Evolutionary conservation across 2,329 filamentous ascomycete species (phyloP), one percentile per base, ranked within the genome.

Genomic region (Thermothelomyces thermophilus): DNA sequence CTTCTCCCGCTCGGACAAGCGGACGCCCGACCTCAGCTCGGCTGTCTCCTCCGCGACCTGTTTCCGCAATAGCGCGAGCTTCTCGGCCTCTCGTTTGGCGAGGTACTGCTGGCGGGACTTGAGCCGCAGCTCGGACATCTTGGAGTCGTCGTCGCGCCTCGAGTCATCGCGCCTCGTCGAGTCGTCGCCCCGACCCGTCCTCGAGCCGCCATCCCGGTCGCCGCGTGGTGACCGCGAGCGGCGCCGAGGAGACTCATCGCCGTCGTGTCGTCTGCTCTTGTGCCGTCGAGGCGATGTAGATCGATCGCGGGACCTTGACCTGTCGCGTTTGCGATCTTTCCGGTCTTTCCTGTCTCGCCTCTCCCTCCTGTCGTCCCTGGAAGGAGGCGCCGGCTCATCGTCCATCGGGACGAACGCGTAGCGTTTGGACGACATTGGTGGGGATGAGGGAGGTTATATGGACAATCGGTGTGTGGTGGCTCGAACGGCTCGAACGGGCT

Each of bases 81-180:
- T 82, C 66, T 97, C 89, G 0, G 85, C 75, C 65, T 96, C 90
- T 56, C 93, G 80, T 73, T 98, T 97, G 68, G 90, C 89, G 26
- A 98, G 75, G 63, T 98, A 98, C 58, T 93, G 85, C 63, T 96
- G 90, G 53, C 93, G 81, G 3, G 90, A 95, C 28, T 89, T 80
- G 62, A 93, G 75, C 36, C 93, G 79, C 16, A 96, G 69, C 54
- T 94, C 90, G 2, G 84, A 82, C 64, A 95, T 76, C 3, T 83
- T 75, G 64, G 90, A 83, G 53, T 86, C 82, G n/a, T 59, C n/a
- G n/a, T n/a, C n/a, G n/a, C n/a, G n/a, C n/a, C n/a, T n/a, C n/a
- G 90, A 83, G 53, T 86, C 82, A 14, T 59, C 59, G 20, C 52
- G 56, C 20, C 51, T 51, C 3, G 52, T 48, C 2, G 33, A n/a